Evolutionary conservation across 306 rosid species (phyloP), one percentile per base, ranked within the genome.

Genomic region (Quercus suber): DNA sequence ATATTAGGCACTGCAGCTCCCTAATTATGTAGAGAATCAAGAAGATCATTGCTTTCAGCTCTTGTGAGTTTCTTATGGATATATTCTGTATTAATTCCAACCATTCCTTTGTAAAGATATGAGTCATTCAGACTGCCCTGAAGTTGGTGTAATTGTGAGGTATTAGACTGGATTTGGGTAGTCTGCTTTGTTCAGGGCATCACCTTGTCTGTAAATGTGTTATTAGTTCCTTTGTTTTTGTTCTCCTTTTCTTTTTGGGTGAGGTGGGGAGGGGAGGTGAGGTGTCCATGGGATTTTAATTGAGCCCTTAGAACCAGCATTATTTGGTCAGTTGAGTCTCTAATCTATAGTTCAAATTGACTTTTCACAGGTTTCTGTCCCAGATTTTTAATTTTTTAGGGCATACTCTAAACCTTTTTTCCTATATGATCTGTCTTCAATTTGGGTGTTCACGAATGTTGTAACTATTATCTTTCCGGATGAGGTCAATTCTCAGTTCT

Each of bases 51-150:
- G 76, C 35, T 58, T 68, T 75, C 53, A 49, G 80, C 73, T 78
- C 30, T 52, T 57, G 3, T n/a, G 68, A 79, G 4, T 65, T 31
- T 58, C 43, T 41, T 25, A 58, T 28, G 53, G 53, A 65, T 19
- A 67, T 77, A 21, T 52, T 53, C 69, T 73, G 73, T 84, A 76
- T 77, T 77, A 77, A 69, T 51, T 60, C 20, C 72, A 33, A 58
- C 68, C 81, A 61, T 80, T 84, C 52, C 55, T 75, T 23, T 84
- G 82, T 78, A 84, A 73, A 78, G 80, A 73, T 52, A 23, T n/a
- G 77, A 79, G 17, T 30, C 55, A 73, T 53, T 61, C 57, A 30
- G 64, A 60, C 73, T 76, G 43, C 28, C 79, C 52, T 35, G 72
- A 67, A 67, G 72, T 28, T 63, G 21, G 61, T 76, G 17, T 63